Conservation (phyloP, 257 asterid species). For the Gentiana macrophylla region DNA sequence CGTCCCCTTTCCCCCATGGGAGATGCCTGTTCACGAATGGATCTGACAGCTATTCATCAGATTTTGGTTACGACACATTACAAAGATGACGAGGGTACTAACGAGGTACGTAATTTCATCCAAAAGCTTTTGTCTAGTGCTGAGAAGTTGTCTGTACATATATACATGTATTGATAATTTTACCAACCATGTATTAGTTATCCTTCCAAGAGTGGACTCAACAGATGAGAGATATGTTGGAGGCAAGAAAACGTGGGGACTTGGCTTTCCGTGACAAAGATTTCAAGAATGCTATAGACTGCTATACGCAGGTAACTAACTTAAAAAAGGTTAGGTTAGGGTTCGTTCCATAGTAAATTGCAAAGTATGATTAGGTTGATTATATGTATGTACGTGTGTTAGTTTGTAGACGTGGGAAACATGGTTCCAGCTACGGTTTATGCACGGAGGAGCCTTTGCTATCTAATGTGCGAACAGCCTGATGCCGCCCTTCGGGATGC, state of each 20-base stretch:
- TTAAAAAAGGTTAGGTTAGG: background rate
- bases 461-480: conserved; percentile 79
- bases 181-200: conserved; percentile 28
- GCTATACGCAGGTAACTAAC: conserved; percentile 8
- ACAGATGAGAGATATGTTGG: conserved; percentile 88
- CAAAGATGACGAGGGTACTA: conserved; percentile 79
- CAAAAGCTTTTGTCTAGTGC: no score
- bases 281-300: conserved; percentile 55
- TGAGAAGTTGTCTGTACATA: background rate
- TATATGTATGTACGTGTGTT: conserved; percentile 5
- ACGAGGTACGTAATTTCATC: conserved; percentile 41
- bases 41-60: conserved; percentile 91
- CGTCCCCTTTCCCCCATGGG: conserved; percentile 88
- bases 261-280: conserved; percentile 89
- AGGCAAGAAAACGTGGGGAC: conserved; percentile 92
- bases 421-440: conserved; percentile 87
- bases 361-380: background rate
- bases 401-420: conserved; percentile 85
- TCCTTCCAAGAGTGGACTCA: conserved; percentile 98
- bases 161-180: no score
- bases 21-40: conserved; percentile 91
- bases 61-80: conserved; percentile 81
- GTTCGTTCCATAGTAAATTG: no score
- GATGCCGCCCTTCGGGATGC: conserved; percentile 86
- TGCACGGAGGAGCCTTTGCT: conserved; percentile 73